These are phyloP conservation scores for Tulasnella sp. DNA, from an alignment of 768 basidiomycete species.

Conservation along the genomic window DNA sequence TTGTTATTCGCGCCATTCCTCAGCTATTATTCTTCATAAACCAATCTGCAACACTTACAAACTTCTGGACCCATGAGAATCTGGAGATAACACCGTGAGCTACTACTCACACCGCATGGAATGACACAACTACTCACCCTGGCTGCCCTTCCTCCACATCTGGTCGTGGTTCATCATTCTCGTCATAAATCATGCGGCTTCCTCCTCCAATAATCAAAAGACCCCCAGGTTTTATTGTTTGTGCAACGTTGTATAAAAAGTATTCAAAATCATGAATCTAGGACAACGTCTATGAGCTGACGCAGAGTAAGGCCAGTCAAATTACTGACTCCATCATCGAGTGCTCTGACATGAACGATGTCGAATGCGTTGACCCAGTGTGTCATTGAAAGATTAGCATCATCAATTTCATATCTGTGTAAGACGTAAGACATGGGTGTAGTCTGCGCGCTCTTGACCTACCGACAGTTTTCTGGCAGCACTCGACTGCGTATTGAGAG, in stretches of 20 bases:
- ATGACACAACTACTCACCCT: background rate
- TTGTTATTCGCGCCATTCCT: too few relatives aligned
- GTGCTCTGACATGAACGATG: constrained; percentile 6
- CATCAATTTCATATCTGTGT: constrained; percentile 6
- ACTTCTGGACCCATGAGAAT: constrained; percentile 4
- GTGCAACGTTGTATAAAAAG: constrained; percentile 9
- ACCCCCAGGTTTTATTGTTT: constrained; percentile 3
- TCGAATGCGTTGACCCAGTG: constrained; percentile 7
- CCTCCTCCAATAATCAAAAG: constrained; percentile 8
- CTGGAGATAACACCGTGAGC: background rate
- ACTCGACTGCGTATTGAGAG: too few relatives aligned
- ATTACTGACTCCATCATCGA: background rate
- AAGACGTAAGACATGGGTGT: too few relatives aligned
- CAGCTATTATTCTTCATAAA: too few relatives aligned
- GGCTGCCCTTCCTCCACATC: constrained; percentile 4
- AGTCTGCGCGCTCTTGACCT: too few relatives aligned
- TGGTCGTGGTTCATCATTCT: background rate
- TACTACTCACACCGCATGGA: background rate
- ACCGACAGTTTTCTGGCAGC: too few relatives aligned
- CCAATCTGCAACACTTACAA: too few relatives aligned
- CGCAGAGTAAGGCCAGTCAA: background rate
- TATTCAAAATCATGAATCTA: constrained; percentile 11
- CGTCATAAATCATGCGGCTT: constrained; percentile 6
- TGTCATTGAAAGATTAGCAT: constrained; percentile 9
- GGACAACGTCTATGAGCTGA: background rate